phyloP scores from a whole-genome alignment of 2,329 filamentous ascomycete genomes.

The Xylariales sp. region DNA sequence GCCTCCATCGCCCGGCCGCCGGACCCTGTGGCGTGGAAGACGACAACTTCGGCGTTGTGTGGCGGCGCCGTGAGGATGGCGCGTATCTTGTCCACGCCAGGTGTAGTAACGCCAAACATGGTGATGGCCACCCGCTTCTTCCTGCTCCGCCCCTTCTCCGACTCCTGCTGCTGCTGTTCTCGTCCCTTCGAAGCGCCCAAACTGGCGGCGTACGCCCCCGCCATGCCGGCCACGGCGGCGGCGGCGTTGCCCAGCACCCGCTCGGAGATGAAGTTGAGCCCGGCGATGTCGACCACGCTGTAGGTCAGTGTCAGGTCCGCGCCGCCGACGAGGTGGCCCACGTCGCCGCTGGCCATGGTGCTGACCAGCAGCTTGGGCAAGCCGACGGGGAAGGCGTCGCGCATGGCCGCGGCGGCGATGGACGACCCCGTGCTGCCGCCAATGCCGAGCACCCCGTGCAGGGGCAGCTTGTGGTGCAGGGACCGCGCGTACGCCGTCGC shows the following conservation, averaged over 20 bases:
- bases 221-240: conserved; percentile 56
- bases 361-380: conserved; percentile 68
- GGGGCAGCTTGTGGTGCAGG: background rate
- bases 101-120: conserved; percentile 73
- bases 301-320: conserved; percentile 68
- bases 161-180: conserved; percentile 1
- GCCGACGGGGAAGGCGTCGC: conserved; percentile 55
- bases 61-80: conserved; percentile 37
- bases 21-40: conserved; percentile 68
- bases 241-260: conserved; percentile 60
- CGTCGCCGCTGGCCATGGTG: conserved; percentile 65
- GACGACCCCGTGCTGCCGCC: conserved; percentile 62
- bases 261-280: conserved; percentile 55
- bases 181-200: background rate
- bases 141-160: too few species aligned
- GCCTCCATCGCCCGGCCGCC: conserved; percentile 65
- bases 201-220: conserved; percentile 32
- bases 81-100: conserved; percentile 54
- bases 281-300: conserved; percentile 66
- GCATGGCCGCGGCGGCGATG: conserved; percentile 57
- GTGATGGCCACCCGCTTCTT: conserved; percentile 58
- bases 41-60: conserved; percentile 50
- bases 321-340: conserved; percentile 60
- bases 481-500: background rate
- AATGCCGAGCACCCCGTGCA: conserved; percentile 50